Conservation (phyloP, 805 yeast species). For the Spathaspora girioi region DNA sequence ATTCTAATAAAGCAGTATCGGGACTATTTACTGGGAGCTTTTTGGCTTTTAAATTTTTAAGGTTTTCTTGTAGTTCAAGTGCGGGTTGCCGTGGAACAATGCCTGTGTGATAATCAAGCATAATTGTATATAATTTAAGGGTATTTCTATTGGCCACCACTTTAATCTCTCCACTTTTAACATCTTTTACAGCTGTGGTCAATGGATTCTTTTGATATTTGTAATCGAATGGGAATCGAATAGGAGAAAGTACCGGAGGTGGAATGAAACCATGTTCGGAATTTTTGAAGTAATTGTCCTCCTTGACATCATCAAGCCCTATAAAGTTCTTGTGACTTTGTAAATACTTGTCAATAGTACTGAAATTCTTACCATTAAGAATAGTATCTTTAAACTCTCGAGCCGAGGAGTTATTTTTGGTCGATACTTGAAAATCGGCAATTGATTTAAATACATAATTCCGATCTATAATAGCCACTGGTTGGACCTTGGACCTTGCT, state of each 20-base stretch:
- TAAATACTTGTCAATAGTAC: slow-evolving; percentile 22
- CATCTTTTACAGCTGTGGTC: slow-evolving; percentile 44
- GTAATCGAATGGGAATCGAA: slow-evolving; percentile 74
- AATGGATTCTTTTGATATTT: slow-evolving; percentile 71
- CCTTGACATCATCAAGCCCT: slow-evolving; percentile 25
- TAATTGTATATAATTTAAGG: slow-evolving; percentile 51
- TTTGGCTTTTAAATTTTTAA: slow-evolving; percentile 23
- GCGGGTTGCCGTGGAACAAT: slow-evolving; percentile 49
- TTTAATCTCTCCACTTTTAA: slow-evolving; percentile 56
- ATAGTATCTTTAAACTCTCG: slow-evolving; percentile 25
- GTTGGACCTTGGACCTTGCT: slow-evolving; percentile 42
- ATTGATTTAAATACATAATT: slow-evolving; percentile 78
- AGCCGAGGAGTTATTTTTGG: slow-evolving; percentile 46
- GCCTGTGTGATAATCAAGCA: slow-evolving; percentile 45
- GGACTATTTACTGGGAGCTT: slow-evolving; percentile 34
- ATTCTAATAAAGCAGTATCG: slow-evolving; percentile 33
- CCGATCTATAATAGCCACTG: slow-evolving; percentile 64
- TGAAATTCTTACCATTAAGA: slow-evolving; percentile 20
- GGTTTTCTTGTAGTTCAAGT: slow-evolving; percentile 38
- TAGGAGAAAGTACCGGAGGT: slow-evolving; percentile 78
- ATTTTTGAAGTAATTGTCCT: slow-evolving; percentile 22
- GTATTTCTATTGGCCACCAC: slow-evolving; percentile 43
- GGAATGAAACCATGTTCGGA: slow-evolving; percentile 69
- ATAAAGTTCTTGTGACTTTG: slow-evolving; percentile 18
- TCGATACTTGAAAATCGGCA: slow-evolving; percentile 79